Percentiles rank a stretch among this genome's conserved stretches.
These are phyloP conservation scores for Cladophialophora bantiana DNA, from an alignment of 2,329 filamentous ascomycete species.

Conservation along the genomic window DNA sequence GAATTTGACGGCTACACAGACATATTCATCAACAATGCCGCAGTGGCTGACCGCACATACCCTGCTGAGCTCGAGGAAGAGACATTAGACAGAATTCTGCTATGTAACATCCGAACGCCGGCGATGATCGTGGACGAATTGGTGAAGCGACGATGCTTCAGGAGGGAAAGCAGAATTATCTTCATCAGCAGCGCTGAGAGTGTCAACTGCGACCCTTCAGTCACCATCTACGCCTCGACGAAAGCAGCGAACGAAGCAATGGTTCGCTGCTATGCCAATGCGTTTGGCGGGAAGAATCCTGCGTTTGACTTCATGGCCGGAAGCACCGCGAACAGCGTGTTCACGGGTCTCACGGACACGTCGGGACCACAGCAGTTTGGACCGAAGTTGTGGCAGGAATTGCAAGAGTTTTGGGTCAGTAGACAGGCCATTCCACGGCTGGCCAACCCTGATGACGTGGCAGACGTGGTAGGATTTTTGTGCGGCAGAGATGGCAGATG, in stretches of 20 bases:
- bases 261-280: conserved; percentile 3
- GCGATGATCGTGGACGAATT: conserved; percentile 6
- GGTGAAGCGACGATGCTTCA: background rate
- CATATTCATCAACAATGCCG: conserved; percentile 5
- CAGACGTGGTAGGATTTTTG: conserved; percentile 5
- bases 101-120: conserved; percentile 1
- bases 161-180: background rate
- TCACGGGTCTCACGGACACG: background rate
- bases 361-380: background rate
- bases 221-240: conserved; percentile 8
- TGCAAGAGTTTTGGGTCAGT: background rate
- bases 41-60: background rate
- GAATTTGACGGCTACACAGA: conserved; percentile 1
- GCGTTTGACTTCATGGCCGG: conserved; percentile 8
- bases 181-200: conserved; percentile 7
- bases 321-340: background rate
- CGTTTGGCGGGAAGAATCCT: background rate
- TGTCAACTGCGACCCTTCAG: background rate
- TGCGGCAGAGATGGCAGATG: conserved; percentile 8
- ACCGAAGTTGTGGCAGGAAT: background rate
- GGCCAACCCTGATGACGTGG: background rate
- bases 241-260: conserved; percentile 1
- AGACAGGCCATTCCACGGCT: background rate
- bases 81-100: background rate
- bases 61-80: conserved; percentile 2